These are phyloP conservation scores for Solanum neorickii DNA, from an alignment of 257 asterid genomes.

Conservation along the genomic window DNA sequence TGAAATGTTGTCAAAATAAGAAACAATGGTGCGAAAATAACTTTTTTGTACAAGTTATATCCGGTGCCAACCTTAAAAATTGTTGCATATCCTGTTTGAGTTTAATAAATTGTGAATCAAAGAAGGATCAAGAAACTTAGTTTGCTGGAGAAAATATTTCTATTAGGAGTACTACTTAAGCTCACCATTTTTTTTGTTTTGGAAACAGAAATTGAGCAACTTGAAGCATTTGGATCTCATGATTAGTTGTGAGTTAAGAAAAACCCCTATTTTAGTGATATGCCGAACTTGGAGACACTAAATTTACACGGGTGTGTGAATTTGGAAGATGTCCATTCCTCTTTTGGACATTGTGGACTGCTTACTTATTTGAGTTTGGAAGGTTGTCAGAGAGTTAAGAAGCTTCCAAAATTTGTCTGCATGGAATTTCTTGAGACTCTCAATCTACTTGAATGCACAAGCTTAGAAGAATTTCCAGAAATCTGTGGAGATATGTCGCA, in stretches of 20 bases:
- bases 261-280: not conserved
- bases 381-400: not conserved
- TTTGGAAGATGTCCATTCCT: not conserved
- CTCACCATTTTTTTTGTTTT: too few relatives aligned
- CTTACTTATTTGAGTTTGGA: not conserved
- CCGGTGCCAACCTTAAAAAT: not conserved
- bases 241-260: not conserved
- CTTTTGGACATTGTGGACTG: not conserved
- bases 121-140: not conserved
- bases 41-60: not conserved
- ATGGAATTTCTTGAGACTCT: not conserved
- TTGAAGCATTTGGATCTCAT: not conserved
- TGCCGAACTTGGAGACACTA: not conserved
- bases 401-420: not conserved
- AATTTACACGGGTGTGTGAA: not conserved
- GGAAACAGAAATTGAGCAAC: not conserved
- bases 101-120: not conserved
- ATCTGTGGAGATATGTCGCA: not conserved
- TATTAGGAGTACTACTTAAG: too few relatives aligned
- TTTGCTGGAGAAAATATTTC: too few relatives aligned
- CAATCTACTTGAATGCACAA: rapidly evolving
- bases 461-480: not conserved
- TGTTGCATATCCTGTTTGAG: not conserved
- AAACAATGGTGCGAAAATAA: not conserved
- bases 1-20: not conserved